phyloP scores from a whole-genome alignment of 176 grass and related monocot genomes.

The Poa pratensis region DNA sequence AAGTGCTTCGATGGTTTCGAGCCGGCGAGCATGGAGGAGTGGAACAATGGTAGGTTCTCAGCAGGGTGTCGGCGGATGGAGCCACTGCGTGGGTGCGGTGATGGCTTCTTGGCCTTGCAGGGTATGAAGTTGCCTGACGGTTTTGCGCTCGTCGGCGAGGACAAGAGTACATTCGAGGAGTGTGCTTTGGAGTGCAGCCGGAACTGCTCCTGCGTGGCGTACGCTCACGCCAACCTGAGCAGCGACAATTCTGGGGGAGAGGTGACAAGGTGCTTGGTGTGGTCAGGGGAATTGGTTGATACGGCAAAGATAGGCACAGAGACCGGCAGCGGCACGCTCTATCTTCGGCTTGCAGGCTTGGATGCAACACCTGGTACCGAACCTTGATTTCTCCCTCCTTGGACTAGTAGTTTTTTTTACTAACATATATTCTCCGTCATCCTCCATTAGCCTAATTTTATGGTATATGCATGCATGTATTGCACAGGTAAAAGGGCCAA shows the following conservation, averaged over 20 bases:
- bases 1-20: constrained; percentile 52
- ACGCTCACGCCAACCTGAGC: not conserved
- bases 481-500: not conserved
- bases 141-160: not conserved
- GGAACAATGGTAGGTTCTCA: not conserved
- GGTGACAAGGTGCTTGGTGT: constrained; percentile 39
- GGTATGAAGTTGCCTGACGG: not conserved
- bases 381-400: not conserved
- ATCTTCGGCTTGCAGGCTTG: constrained; percentile 41
- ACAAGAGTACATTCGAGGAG: constrained; percentile 17
- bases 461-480: no score
- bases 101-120: not conserved
- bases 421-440: not conserved
- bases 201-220: constrained; percentile 60
- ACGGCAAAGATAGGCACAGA: not conserved
- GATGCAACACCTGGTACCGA: not conserved
- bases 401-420: not conserved
- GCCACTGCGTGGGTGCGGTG: not conserved
- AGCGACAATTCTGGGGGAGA: not conserved
- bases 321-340: constrained; percentile 23
- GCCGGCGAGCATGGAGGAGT: not conserved
- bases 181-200: constrained; percentile 30
- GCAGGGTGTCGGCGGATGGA: constrained; percentile 33
- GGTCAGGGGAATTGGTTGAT: constrained; percentile 45
- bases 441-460: not conserved